Evolutionary conservation across 306 rosid genomes (phyloP).

Genomic region (Carpinus fangiana): DNA sequence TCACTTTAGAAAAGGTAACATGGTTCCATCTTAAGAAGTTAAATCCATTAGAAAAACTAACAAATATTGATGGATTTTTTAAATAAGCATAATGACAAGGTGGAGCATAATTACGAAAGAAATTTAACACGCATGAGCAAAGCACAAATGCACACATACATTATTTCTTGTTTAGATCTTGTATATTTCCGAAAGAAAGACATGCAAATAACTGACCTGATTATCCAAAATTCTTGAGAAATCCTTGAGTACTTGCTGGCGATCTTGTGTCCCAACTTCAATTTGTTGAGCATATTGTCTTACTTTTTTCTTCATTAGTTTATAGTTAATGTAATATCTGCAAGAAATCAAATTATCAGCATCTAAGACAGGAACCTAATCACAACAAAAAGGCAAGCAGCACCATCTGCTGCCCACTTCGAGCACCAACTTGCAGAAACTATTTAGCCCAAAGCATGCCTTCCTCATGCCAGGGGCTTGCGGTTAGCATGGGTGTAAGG

Average conservation of each 20-base stretch:
- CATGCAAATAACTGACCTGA: conserved; percentile 54
- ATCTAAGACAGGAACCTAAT: conserved; percentile 19
- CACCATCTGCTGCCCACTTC: too few species aligned
- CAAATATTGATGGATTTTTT: not conserved
- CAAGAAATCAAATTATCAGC: conserved; percentile 23
- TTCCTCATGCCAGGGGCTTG: too few species aligned
- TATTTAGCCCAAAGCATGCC: too few species aligned
- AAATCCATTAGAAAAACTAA: not conserved
- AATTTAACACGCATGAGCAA: not conserved
- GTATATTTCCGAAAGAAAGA: conserved; percentile 12
- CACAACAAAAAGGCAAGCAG: not conserved
- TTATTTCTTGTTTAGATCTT: not conserved
- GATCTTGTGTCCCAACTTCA: conserved; percentile 76
- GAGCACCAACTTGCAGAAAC: too few species aligned
- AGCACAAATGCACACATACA: not conserved
- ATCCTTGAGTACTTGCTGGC: conserved; percentile 86
- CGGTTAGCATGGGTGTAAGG: too few species aligned
- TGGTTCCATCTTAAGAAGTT: not conserved
- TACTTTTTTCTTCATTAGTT: conserved; percentile 90
- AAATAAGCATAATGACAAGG: not conserved
- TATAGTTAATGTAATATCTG: conserved; percentile 94
- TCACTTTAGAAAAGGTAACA: not conserved
- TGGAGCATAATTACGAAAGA: not conserved
- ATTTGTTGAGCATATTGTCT: conserved; percentile 86
- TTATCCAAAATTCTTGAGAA: conserved; percentile 93